A percentile compares a stretch with the other conserved stretches of the same genome.
Conservation (phyloP, 441 rosid species). For the Syzygium malaccense region DNA sequence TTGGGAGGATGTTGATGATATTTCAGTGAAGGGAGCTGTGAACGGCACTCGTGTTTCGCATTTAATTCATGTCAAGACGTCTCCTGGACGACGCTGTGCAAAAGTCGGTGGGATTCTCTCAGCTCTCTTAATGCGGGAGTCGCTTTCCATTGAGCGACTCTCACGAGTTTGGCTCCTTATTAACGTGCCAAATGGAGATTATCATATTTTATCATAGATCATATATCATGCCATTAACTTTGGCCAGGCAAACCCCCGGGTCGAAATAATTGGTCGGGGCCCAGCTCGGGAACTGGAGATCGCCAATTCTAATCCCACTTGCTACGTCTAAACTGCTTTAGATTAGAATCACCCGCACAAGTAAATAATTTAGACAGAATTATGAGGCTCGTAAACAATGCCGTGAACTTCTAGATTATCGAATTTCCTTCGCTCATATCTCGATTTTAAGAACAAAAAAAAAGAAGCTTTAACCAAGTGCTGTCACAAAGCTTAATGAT, state of each 20-base stretch:
- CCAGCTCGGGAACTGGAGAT: background rate
- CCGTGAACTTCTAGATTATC: rapidly evolving
- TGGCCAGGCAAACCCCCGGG: background rate
- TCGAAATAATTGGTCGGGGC: background rate
- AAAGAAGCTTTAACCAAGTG: background rate
- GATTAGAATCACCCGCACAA: background rate
- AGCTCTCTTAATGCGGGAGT: background rate
- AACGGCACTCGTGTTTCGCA: background rate
- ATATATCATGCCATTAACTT: background rate
- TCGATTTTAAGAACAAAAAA: background rate
- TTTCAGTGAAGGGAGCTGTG: background rate
- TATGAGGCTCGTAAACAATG: background rate
- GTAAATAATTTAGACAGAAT: background rate
- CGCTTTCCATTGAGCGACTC: background rate
- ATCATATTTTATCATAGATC: background rate
- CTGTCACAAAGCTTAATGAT: background rate
- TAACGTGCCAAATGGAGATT: background rate
- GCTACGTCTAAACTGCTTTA: background rate
- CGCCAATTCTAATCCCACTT: background rate
- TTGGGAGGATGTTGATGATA: background rate
- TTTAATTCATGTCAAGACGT: background rate
- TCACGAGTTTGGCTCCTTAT: background rate
- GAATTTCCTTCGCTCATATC: background rate
- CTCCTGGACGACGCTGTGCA: background rate
- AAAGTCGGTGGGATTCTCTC: background rate